phyloP scores from a whole-genome alignment of 2,329 filamentous ascomycete genomes.

The Paraconiothyrium brasiliense region DNA sequence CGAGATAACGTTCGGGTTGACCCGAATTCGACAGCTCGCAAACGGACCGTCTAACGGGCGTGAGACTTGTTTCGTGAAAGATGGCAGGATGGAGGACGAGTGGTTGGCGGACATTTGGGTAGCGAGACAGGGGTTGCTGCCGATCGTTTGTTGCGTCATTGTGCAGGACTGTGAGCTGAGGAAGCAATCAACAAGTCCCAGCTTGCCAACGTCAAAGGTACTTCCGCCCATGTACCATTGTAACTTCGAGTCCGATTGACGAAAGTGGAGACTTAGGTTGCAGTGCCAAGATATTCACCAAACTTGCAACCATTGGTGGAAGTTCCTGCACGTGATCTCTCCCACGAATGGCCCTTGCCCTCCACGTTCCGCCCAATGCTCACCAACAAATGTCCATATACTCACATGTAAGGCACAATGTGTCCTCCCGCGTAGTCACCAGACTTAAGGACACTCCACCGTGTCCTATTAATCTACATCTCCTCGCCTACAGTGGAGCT shows the following conservation, averaged over 20 bases:
- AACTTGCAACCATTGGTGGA: neutral
- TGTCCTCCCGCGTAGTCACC: conserved; percentile 21
- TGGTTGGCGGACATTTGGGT: conserved; percentile 17
- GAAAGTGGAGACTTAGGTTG: conserved; percentile 2
- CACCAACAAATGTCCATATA: neutral
- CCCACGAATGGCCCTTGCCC: too few species aligned
- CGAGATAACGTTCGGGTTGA: conserved; percentile 16
- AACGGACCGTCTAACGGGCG: conserved; percentile 10
- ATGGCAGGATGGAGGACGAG: conserved; percentile 5
- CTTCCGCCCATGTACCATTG: neutral
- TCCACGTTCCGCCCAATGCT: neutral
- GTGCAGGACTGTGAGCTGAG: neutral
- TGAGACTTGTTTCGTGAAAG: conserved; percentile 26
- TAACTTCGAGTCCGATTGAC: neutral
- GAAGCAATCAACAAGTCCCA: neutral
- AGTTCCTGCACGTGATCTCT: neutral
- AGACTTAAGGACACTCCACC: conserved; percentile 15
- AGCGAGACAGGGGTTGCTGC: conserved; percentile 17
- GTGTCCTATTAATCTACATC: conserved; percentile 37
- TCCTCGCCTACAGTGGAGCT: conserved; percentile 10
- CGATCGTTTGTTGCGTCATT: conserved; percentile 22
- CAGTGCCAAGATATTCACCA: neutral
- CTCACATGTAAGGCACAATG: conserved; percentile 17
- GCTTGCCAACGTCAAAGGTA: neutral
- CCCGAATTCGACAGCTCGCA: conserved; percentile 3